Conservation (phyloP, 305 asterid genomes). For the Fraxinus sp. region DNA sequence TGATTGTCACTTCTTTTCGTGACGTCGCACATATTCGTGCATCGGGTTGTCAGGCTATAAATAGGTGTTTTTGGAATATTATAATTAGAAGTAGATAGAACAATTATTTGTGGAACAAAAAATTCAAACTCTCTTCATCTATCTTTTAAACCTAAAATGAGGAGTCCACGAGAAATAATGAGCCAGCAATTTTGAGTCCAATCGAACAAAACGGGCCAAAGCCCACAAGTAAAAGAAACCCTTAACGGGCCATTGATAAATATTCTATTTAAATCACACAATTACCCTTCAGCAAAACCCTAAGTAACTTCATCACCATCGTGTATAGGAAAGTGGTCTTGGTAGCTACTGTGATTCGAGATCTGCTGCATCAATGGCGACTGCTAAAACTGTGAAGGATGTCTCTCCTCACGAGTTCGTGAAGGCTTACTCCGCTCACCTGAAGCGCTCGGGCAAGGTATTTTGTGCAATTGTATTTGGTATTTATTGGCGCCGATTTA, state of each 20-base stretch:
- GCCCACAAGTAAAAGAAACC: neutral
- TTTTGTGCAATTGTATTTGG: neutral
- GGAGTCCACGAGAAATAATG: neutral
- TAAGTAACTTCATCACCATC: neutral
- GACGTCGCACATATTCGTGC: neutral
- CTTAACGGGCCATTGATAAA: neutral
- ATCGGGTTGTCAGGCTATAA: neutral
- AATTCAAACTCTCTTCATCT: neutral
- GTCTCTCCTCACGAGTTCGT: constrained; percentile 7
- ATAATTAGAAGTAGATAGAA: too few species aligned
- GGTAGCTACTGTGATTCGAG: neutral
- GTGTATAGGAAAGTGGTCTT: neutral
- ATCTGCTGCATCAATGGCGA: constrained; percentile 2
- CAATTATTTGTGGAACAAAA: neutral
- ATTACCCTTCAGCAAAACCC: neutral
- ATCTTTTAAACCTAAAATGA: neutral
- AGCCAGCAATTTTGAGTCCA: neutral
- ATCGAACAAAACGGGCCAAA: neutral
- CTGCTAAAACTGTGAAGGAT: constrained; percentile 17
- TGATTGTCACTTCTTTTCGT: neutral
- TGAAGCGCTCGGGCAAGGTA: constrained; percentile 19
- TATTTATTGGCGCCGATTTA: neutral
- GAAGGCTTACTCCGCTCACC: constrained; percentile 12
- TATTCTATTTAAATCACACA: neutral
- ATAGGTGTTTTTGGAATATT: neutral